Percentiles rank a stretch among this genome's conserved stretches.
phyloP scores from a whole-genome alignment of 2,329 filamentous ascomycete genomes.

The Clonostachys sp. region DNA sequence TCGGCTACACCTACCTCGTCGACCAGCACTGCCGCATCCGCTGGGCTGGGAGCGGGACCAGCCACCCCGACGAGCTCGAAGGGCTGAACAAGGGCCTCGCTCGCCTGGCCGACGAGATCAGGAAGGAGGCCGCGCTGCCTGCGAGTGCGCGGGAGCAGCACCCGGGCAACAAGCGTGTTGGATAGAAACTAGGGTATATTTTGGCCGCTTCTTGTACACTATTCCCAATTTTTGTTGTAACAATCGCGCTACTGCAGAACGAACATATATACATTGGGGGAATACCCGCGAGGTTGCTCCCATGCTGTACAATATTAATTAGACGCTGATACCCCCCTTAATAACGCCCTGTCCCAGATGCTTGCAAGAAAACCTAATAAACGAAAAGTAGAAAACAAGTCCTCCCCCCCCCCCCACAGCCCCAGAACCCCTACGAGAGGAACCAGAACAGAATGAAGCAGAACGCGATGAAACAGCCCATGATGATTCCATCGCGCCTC shows the following conservation, averaged over 20 bases:
- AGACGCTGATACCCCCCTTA: slow-evolving; percentile 25
- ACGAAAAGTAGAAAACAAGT: neutral
- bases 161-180: slow-evolving; percentile 7
- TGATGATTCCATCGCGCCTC: slow-evolving; percentile 88
- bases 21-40: slow-evolving; percentile 85
- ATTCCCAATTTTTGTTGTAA: neutral
- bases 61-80: slow-evolving; percentile 61
- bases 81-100: slow-evolving; percentile 61
- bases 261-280: neutral
- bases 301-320: slow-evolving; percentile 23
- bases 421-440: slow-evolving; percentile 33
- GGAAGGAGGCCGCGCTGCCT: slow-evolving; percentile 25
- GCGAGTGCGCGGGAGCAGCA: slow-evolving; percentile 24
- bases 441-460: slow-evolving; percentile 88
- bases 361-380: neutral
- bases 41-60: slow-evolving; percentile 82
- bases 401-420: neutral
- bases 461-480: slow-evolving; percentile 85
- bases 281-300: neutral
- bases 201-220: no score
- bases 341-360: slow-evolving; percentile 19
- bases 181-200: no score
- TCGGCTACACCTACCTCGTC: slow-evolving; percentile 89
- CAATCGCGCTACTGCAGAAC: neutral
- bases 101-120: slow-evolving; percentile 57